Conservation (phyloP, 2,329 filamentous ascomycete genomes). For the Triangularia verruculosa region DNA sequence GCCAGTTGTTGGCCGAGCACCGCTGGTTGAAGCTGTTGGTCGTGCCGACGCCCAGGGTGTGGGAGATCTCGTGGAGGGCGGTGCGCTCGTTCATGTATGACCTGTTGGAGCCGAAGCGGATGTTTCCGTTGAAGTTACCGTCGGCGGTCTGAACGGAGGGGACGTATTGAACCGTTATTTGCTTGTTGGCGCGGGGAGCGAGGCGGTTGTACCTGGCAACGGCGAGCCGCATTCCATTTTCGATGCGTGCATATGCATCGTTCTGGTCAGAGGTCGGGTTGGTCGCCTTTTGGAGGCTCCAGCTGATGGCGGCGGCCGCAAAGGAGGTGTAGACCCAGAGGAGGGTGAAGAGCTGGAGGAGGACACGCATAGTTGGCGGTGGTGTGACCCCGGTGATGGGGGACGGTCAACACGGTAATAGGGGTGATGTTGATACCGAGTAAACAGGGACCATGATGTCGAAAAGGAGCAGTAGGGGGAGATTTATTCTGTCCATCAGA, state of each 20-base stretch:
- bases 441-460: not conserved
- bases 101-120: constrained; percentile 46
- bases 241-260: constrained; percentile 45
- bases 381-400: not conserved
- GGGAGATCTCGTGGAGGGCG: constrained; percentile 47
- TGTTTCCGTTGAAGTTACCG: constrained; percentile 44
- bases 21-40: constrained; percentile 38
- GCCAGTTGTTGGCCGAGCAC: constrained; percentile 43
- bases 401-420: not conserved
- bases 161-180: constrained; percentile 40
- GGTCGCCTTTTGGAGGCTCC: constrained; percentile 36
- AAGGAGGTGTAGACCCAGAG: constrained; percentile 33
- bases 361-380: constrained; percentile 36
- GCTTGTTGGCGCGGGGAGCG: constrained; percentile 36
- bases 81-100: constrained; percentile 49
- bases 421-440: not conserved
- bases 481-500: not conserved
- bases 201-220: constrained; percentile 39
- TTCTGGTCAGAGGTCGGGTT: constrained; percentile 42
- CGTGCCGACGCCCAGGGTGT: constrained; percentile 47
- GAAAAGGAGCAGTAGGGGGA: not conserved
- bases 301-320: constrained; percentile 37
- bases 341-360: constrained; percentile 30
- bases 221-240: constrained; percentile 40
- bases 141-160: constrained; percentile 46